Base-by-base conservation (phyloP, 768 basidiomycete species). In the Russula sp. region DNA sequence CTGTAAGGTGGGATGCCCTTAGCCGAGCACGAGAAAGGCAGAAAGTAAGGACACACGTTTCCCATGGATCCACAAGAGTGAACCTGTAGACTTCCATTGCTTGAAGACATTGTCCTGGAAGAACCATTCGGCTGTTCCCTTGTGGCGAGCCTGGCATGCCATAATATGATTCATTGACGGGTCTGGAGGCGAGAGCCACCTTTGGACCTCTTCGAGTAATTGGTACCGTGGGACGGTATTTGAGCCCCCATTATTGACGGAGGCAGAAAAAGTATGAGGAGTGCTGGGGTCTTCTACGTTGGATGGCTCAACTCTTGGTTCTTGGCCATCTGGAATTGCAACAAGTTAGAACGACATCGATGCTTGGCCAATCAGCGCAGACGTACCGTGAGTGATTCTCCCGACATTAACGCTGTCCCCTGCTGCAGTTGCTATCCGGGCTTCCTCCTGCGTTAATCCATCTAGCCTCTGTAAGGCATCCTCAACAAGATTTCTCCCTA, bases 121-220 rank as follows among this genome's bases (percentile, higher is more conserved):
- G 22, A 62, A 50, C 61, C 61, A 62, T 9, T 26, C 3, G 24
- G 46, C 6, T 10, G 50, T 62, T 1, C 55, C 61, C 2, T 44
- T 7, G n/a, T 40, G 61, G 30, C 52, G 54, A n/a, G 48, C 36
- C 8, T 44, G 6, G 26, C 34, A 22, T 3, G 28, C 26, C 2
- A 10, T 16, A 14, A 40, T 28, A 54, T 38, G 24, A 16, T 62
- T 62, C 14, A 20, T 28, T 8, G 28, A 38, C 9, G 61, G 61
- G 24, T 62, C 55, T 16, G 61, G 34, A n/a, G 61, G 61, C 0
- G 54, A 62, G 44, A 62, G 61, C 61, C 61, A 62, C 10, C 18
- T 18, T 38, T 13, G 6, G n/a, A 57, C 0, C 3, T 32, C 20
- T 14, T 22, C 24, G 22, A 30, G 18, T n/a, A 57, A 13, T 26